Percentiles rank a stretch among this genome's conserved stretches.
These are phyloP conservation scores for Gaertneriomyces sp. DNA, from an alignment of 192 early-diverging fungal genomes.

Conservation along the genomic window DNA sequence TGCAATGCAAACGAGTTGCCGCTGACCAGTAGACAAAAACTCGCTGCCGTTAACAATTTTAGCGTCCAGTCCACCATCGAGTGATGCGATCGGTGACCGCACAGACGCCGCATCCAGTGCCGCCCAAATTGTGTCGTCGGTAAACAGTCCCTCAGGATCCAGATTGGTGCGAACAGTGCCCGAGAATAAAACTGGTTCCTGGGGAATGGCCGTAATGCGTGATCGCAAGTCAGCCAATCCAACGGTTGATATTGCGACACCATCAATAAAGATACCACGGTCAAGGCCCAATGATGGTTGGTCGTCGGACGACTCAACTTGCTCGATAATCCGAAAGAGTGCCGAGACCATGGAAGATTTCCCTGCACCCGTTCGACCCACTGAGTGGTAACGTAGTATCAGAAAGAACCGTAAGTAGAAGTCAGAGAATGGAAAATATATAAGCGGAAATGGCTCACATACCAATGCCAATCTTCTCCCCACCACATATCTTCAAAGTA, in stretches of 20 bases:
- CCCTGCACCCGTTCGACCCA: constrained; percentile 41
- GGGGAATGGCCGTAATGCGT: constrained; percentile 79
- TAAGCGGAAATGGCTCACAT: constrained; percentile 50
- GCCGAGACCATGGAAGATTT: constrained; percentile 22
- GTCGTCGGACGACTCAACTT: constrained; percentile 26
- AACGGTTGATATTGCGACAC: constrained; percentile 39
- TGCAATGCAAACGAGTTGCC: constrained; percentile 63
- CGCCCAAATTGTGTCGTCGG: constrained; percentile 68
- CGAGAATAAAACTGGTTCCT: constrained; percentile 61
- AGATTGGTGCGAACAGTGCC: constrained; percentile 80
- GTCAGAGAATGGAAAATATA: constrained; percentile 9
- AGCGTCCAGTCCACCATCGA: constrained; percentile 46
- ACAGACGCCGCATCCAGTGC: constrained; percentile 42
- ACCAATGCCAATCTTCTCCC: constrained; percentile 45
- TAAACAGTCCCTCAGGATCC: constrained; percentile 65
- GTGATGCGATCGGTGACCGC: no score
- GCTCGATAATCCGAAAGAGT: constrained; percentile 58
- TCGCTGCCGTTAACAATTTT: constrained; percentile 69
- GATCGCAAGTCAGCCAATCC: constrained; percentile 59
- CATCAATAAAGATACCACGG: constrained; percentile 62
- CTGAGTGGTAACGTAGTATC: constrained; percentile 12
- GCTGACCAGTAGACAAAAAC: constrained; percentile 58
- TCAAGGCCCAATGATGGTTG: neutral
- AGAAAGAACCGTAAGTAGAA: neutral
- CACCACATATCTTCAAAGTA: constrained; percentile 28